Evolutionary conservation across 2,329 filamentous ascomycete genomes (phyloP).

Genomic region (Colletotrichum shisoi): DNA sequence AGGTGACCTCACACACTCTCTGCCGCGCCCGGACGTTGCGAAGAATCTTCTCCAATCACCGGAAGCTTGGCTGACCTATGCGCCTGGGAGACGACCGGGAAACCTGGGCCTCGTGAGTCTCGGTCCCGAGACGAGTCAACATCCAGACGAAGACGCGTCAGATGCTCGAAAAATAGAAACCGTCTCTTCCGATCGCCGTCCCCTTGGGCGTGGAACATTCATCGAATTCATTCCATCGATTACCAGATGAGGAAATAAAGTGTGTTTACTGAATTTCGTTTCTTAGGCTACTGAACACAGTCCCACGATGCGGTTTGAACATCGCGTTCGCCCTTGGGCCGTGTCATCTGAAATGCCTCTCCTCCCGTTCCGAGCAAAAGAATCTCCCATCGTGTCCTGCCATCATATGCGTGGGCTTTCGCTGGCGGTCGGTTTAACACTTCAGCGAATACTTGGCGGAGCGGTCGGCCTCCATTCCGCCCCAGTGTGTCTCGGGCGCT

Average conservation of each 20-base stretch:
- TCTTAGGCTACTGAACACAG: background rate
- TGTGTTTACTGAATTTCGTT: constrained; percentile 18
- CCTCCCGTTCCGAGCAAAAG: too few relatives aligned
- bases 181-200: constrained; percentile 15
- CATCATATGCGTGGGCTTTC: background rate
- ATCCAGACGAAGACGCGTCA: constrained; percentile 22
- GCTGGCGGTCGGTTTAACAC: constrained; percentile 38
- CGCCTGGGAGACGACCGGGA: background rate
- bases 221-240: constrained; percentile 9
- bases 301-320: background rate
- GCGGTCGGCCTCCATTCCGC: constrained; percentile 68
- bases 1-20: background rate
- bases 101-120: constrained; percentile 1
- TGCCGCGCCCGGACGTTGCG: background rate
- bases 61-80: constrained; percentile 2
- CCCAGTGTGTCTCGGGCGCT: constrained; percentile 73
- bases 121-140: constrained; percentile 24
- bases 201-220: background rate
- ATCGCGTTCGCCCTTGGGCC: background rate
- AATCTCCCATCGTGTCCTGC: background rate
- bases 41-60: background rate
- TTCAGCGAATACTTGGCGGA: constrained; percentile 60
- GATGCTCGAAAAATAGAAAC: constrained; percentile 20
- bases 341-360: constrained; percentile 26
- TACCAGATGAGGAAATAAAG: constrained; percentile 25